A percentile compares a stretch with the other conserved stretches of the same genome.
phyloP scores from a whole-genome alignment of 805 yeast genomes.

The Ogataea saltuana region DNA sequence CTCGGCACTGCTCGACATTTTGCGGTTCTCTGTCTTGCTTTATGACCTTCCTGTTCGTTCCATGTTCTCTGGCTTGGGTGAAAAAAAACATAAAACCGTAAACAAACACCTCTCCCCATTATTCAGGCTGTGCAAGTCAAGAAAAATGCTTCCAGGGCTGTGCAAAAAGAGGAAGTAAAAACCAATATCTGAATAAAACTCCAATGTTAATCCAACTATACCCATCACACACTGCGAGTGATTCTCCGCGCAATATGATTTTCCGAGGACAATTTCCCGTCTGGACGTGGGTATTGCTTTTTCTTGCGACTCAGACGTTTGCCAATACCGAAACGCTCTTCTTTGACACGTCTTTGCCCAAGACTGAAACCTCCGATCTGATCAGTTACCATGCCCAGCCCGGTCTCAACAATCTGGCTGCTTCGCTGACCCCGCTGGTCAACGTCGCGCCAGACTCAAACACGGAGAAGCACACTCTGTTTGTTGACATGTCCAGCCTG shows the following conservation, averaged over 20 bases:
- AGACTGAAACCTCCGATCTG: background rate
- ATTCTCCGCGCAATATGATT: no score
- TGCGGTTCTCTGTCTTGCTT: no score
- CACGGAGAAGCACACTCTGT: conserved; percentile 10
- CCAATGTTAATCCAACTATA: no score
- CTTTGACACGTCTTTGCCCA: conserved; percentile 3
- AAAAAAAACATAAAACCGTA: no score
- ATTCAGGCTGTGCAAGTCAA: conserved; percentile 1
- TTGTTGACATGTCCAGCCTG: conserved; percentile 9
- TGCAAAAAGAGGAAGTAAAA: background rate
- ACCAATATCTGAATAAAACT: no score
- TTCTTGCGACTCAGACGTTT: background rate
- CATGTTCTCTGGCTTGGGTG: no score
- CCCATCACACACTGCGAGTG: no score
- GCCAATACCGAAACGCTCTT: conserved; percentile 28
- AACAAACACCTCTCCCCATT: no score
- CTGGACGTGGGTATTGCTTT: no score
- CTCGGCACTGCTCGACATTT: background rate
- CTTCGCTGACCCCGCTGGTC: conserved; percentile 16
- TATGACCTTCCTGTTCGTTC: no score
- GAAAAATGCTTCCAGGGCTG: background rate
- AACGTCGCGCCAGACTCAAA: conserved; percentile 12
- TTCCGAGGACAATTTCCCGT: no score
- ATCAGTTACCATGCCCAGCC: no score
- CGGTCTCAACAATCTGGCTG: conserved; percentile 9